phyloP scores from a whole-genome alignment of 352 stramenopile species.

The Phytopythium vexans region DNA sequence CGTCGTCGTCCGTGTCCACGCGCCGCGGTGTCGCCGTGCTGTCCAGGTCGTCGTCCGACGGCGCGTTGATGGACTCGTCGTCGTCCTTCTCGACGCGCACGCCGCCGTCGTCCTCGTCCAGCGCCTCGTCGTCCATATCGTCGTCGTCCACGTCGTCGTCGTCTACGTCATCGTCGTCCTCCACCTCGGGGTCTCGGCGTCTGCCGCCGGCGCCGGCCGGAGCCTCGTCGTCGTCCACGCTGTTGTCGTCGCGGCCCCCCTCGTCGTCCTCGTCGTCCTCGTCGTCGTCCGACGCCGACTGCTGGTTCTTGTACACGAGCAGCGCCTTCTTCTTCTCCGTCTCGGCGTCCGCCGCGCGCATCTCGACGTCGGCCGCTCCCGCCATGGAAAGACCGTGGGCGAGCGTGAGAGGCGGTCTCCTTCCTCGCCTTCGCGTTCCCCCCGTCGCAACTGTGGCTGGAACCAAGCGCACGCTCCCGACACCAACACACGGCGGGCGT shows the following conservation, averaged over 20 bases:
- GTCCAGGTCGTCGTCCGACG: slow-evolving; percentile 74
- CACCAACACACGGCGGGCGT: too few species aligned
- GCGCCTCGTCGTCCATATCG: slow-evolving; percentile 21
- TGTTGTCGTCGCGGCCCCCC: slow-evolving; percentile 34
- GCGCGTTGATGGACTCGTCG: slow-evolving; percentile 68
- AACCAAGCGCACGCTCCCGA: too few species aligned
- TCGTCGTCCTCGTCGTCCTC: slow-evolving; percentile 45
- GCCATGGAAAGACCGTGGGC: too few species aligned
- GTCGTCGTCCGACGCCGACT: slow-evolving; percentile 57
- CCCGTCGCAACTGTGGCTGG: too few species aligned
- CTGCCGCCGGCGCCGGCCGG: slow-evolving; percentile 2
- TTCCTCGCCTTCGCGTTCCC: too few species aligned
- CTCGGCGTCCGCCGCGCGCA: slow-evolving; percentile 14
- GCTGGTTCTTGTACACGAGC: slow-evolving; percentile 74
- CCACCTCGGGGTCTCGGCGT: slow-evolving; percentile 9
- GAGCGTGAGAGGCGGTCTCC: too few species aligned
- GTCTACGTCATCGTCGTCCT: slow-evolving; percentile 20
- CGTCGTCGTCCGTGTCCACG: slow-evolving; percentile 48
- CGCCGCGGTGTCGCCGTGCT: slow-evolving; percentile 51
- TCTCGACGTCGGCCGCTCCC: slow-evolving; percentile 31
- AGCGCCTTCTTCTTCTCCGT: slow-evolving; percentile 77
- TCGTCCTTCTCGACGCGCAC: slow-evolving; percentile 74
- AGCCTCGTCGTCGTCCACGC: slow-evolving; percentile 29
- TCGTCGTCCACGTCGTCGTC: slow-evolving; percentile 12
- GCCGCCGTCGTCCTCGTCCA: slow-evolving; percentile 51